Conservation (phyloP, 257 asterid genomes). For the Prunella vulgaris region DNA sequence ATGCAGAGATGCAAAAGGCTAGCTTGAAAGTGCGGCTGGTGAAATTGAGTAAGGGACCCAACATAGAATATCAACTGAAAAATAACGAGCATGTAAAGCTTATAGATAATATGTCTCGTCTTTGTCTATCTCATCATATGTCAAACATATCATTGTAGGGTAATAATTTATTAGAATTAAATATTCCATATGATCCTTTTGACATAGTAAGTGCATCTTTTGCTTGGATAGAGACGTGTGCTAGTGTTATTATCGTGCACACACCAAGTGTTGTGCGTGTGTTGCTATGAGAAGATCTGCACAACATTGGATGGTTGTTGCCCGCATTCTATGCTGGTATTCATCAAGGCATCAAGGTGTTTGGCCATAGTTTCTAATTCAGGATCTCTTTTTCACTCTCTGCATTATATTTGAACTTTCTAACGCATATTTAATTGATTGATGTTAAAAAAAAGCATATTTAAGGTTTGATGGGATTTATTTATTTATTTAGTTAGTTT, state of each 20-base stretch:
- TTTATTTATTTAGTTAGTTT: too few relatives aligned
- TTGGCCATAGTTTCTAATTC: too few relatives aligned
- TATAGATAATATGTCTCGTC: background rate
- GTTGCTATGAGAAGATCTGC: background rate
- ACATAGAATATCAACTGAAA: background rate
- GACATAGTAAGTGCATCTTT: background rate
- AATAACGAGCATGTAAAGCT: background rate
- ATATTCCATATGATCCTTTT: background rate
- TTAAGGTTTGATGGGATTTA: too few relatives aligned
- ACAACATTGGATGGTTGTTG: background rate
- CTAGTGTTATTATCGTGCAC: background rate
- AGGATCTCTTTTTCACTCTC: too few relatives aligned
- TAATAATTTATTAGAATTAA: too few relatives aligned
- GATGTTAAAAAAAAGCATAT: too few relatives aligned
- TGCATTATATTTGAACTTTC: too few relatives aligned
- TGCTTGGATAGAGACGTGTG: background rate
- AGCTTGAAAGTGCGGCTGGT: background rate
- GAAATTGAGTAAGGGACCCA: background rate
- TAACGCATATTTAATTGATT: too few relatives aligned
- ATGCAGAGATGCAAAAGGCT: background rate
- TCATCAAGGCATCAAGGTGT: too few relatives aligned
- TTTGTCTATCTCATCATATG: background rate
- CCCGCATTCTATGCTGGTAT: background rate
- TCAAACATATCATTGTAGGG: background rate
- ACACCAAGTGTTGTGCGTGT: background rate